Evolutionary conservation across 805 yeast genomes (phyloP).

Genomic region (Starmerella lactis-condensi): DNA sequence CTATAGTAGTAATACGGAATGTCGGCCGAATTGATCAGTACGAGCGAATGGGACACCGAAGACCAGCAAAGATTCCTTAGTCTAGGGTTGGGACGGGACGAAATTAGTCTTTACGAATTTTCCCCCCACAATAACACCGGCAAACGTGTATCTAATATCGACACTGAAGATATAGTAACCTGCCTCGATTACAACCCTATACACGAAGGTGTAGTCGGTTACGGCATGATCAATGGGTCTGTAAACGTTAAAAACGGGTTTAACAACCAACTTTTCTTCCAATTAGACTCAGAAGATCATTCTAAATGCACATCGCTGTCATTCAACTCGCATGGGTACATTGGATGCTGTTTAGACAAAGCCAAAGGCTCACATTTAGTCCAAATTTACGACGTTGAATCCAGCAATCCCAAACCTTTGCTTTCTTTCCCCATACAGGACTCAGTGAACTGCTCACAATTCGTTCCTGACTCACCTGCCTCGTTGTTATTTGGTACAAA

Average conservation of each 20-base stretch:
- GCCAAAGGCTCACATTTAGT: constrained; percentile 58
- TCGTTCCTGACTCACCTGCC: constrained; percentile 38
- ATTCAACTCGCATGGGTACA: constrained; percentile 42
- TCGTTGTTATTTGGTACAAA: constrained; percentile 56
- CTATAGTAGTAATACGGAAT: too few species aligned
- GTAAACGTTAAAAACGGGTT: constrained; percentile 6
- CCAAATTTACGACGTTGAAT: constrained; percentile 55
- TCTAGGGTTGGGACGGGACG: constrained; percentile 66
- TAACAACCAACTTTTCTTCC: constrained; percentile 39
- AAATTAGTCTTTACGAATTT: constrained; percentile 36
- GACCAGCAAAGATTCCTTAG: constrained; percentile 42
- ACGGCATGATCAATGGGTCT: constrained; percentile 28
- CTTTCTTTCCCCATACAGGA: constrained; percentile 50
- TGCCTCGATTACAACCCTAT: constrained; percentile 33
- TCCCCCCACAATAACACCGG: constrained; percentile 4
- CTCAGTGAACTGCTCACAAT: constrained; percentile 47
- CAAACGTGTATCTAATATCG: constrained; percentile 12
- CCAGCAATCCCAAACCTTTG: constrained; percentile 12
- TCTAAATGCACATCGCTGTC: constrained; percentile 62
- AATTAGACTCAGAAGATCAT: constrained; percentile 34
- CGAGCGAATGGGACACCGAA: constrained; percentile 41
- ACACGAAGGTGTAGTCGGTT: constrained; percentile 29
- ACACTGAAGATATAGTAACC: constrained; percentile 25
- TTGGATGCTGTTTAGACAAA: constrained; percentile 67
- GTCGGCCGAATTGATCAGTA: constrained; percentile 45